Conservation (phyloP, 108 stramenopile species). For the Conticribra guillardii region DNA sequence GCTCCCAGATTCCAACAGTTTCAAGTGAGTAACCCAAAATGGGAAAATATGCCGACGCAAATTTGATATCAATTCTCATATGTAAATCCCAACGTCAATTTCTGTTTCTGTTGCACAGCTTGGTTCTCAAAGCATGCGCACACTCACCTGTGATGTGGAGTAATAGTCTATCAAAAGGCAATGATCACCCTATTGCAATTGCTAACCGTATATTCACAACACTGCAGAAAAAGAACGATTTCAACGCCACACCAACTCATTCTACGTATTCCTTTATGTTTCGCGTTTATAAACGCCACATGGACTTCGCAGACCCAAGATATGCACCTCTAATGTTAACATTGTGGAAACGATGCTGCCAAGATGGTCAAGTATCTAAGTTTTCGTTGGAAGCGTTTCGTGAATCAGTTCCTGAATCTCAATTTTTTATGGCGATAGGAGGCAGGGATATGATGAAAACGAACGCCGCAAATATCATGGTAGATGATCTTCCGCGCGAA, state of each 20-base stretch:
- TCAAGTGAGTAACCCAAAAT: slow-evolving; percentile 8
- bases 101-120: too few relatives aligned
- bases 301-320: slow-evolving; percentile 37
- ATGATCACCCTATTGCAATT: slow-evolving; percentile 32
- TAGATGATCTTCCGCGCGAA: slow-evolving; percentile 26
- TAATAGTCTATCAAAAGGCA: background rate
- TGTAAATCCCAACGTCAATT: too few relatives aligned
- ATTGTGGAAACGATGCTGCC: slow-evolving; percentile 37
- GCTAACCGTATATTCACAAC: slow-evolving; percentile 37
- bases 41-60: too few relatives aligned
- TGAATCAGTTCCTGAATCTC: slow-evolving; percentile 27
- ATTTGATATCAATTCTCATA: too few relatives aligned
- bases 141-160: slow-evolving; percentile 33
- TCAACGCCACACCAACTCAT: slow-evolving; percentile 33
- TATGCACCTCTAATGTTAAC: slow-evolving; percentile 27
- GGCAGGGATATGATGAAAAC: slow-evolving; percentile 20
- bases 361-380: slow-evolving; percentile 40
- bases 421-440: slow-evolving; percentile 36
- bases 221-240: slow-evolving; percentile 33
- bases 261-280: slow-evolving; percentile 52
- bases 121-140: slow-evolving; percentile 47
- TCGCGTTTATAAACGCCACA: slow-evolving; percentile 32
- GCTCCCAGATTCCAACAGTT: slow-evolving; percentile 29
- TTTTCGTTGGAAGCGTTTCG: slow-evolving; percentile 43
- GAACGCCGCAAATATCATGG: slow-evolving; percentile 11